Conservation (phyloP, 75 land plant species). For the Gnetum montanum region DNA sequence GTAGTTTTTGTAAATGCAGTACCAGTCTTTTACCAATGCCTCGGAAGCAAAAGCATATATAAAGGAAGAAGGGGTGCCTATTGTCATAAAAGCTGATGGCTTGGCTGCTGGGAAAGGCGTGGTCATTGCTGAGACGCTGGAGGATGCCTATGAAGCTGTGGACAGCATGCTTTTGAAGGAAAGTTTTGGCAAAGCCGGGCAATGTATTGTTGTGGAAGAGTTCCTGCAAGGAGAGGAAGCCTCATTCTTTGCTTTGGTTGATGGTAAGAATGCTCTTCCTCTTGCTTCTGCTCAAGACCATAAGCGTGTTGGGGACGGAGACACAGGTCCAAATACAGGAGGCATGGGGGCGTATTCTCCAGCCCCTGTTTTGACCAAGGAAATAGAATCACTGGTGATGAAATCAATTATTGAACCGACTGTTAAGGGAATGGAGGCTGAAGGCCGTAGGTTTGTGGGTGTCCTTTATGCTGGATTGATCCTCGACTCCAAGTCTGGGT, state of each 20-base stretch:
- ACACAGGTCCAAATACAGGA: conserved; percentile 95
- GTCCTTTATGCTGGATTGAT: conserved; percentile 92
- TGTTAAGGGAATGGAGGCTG: conserved; percentile 88
- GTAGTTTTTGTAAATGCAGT: conserved; percentile 35
- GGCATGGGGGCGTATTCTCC: conserved; percentile 99
- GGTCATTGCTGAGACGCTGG: conserved; percentile 69
- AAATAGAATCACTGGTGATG: conserved; percentile 69
- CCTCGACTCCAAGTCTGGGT: conserved; percentile 77
- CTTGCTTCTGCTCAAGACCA: conserved; percentile 97
- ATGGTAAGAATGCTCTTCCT: conserved; percentile 87
- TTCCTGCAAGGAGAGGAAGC: conserved; percentile 94
- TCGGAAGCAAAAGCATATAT: conserved; percentile 76
- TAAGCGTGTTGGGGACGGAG: conserved; percentile 98
- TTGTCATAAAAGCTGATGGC: conserved; percentile 96
- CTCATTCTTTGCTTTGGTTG: conserved; percentile 94
- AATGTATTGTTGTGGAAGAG: conserved; percentile 74
- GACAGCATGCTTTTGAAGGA: conserved; percentile 70
- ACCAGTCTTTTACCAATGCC: conserved; percentile 60
- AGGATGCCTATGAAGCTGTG: conserved; percentile 84
- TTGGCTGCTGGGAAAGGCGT: conserved; percentile 98
- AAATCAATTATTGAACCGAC: conserved; percentile 81
- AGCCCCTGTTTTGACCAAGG: conserved; percentile 68
- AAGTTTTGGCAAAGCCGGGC: conserved; percentile 85
- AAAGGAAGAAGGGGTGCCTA: conserved; percentile 79
- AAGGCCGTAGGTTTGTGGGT: conserved; percentile 88